Conservation (phyloP, 768 basidiomycete species). For the Russula abietina region DNA sequence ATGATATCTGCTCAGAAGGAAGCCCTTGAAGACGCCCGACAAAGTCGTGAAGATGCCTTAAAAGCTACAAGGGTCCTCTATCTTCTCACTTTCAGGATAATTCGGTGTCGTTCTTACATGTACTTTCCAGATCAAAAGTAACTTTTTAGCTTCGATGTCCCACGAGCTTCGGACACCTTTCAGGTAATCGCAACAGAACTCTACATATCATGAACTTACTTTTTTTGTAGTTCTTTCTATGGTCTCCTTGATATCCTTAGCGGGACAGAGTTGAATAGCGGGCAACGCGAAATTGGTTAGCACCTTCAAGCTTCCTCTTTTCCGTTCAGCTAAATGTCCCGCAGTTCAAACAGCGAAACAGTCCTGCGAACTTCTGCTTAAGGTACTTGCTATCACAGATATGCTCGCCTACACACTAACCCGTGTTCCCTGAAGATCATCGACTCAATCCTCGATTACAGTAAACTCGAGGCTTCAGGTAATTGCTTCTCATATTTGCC, state of each 20-base stretch:
- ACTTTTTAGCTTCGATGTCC: conserved; percentile 70
- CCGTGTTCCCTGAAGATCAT: conserved; percentile 47
- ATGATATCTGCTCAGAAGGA: conserved; percentile 71
- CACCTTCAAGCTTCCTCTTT: background rate
- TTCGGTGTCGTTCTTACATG: background rate
- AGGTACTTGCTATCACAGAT: conserved; percentile 35
- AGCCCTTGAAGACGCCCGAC: conserved; percentile 62
- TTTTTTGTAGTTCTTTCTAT: conserved; percentile 51
- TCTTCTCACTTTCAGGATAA: conserved; percentile 5
- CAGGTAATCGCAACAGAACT: conserved; percentile 38
- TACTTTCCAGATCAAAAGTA: conserved; percentile 59
- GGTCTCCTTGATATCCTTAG: conserved; percentile 69
- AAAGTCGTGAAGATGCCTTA: conserved; percentile 65
- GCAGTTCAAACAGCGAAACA: conserved; percentile 72
- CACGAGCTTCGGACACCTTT: conserved; percentile 75
- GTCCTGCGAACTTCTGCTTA: conserved; percentile 67
- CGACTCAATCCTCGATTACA: conserved; percentile 73
- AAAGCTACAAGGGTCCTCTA: conserved; percentile 59
- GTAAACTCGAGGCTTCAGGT: conserved; percentile 74
- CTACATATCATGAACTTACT: background rate
- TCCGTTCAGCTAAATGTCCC: background rate
- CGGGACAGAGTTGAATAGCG: conserved; percentile 61
- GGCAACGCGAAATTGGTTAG: conserved; percentile 64
- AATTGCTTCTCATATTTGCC: conserved; percentile 10
- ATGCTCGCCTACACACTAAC: background rate